Evolutionary conservation across 257 asterid species (phyloP).

Genomic region (Jacaranda copaia): DNA sequence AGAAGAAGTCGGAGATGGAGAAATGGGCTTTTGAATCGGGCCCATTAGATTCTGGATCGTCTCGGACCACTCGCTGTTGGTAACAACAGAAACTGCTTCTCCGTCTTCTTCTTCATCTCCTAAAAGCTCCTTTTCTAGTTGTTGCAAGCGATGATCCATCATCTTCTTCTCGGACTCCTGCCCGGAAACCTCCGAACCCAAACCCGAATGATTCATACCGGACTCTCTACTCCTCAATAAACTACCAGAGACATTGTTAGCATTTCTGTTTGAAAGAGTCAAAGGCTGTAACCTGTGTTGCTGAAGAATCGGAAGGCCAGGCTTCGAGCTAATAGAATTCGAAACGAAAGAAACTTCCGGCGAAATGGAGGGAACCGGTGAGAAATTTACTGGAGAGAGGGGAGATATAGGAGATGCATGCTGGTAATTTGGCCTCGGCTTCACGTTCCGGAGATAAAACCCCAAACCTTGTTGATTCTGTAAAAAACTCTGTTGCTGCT

Average conservation of each 20-base stretch:
- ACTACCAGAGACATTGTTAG: slow-evolving; percentile 31
- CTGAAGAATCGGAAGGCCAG: slow-evolving; percentile 54
- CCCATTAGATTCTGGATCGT: slow-evolving; percentile 60
- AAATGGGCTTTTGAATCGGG: slow-evolving; percentile 44
- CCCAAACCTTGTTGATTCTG: slow-evolving; percentile 48
- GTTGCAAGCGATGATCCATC: slow-evolving; percentile 60
- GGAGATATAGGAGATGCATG: slow-evolving; percentile 60
- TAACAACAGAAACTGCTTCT: slow-evolving; percentile 53
- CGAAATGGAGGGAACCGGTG: slow-evolving; percentile 42
- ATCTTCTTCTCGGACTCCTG: slow-evolving; percentile 51
- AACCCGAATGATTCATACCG: slow-evolving; percentile 30
- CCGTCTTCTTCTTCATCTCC: slow-evolving; percentile 58
- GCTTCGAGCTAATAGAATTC: slow-evolving; percentile 42
- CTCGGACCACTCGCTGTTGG: slow-evolving; percentile 74
- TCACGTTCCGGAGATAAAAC: slow-evolving; percentile 66
- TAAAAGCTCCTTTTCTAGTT: slow-evolving; percentile 68
- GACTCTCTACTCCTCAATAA: slow-evolving; percentile 29
- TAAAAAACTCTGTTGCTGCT: slow-evolving; percentile 34
- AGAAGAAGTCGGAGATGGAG: slow-evolving; percentile 62
- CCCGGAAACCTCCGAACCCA: slow-evolving; percentile 32
- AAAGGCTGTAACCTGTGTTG: slow-evolving; percentile 43
- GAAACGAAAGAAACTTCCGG: slow-evolving; percentile 45
- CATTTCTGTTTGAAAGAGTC: slow-evolving; percentile 19
- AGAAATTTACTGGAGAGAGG: slow-evolving; percentile 59
- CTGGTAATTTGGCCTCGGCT: slow-evolving; percentile 54